Percentiles rank a stretch among this genome's conserved stretches.
phyloP scores from a whole-genome alignment of 306 rosid species.

The Delonix regia region DNA sequence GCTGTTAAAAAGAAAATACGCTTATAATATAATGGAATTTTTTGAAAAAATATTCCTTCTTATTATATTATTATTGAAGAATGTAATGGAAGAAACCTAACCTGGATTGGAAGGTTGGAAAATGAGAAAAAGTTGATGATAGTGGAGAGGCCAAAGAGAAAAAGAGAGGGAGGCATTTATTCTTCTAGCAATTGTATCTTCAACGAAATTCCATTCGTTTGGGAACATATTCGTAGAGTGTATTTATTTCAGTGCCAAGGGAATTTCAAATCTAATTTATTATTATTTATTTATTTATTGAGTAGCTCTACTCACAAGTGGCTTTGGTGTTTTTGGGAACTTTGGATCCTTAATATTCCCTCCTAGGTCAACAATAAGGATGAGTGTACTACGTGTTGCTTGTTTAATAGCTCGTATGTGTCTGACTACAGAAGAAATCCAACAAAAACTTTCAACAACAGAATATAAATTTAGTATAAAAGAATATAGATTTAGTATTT shows the following conservation, averaged over 20 bases:
- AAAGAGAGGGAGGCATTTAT: background rate
- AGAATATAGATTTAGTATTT: too few relatives aligned
- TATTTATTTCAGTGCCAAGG: background rate
- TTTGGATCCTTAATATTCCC: background rate
- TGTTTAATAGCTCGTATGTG: too few relatives aligned
- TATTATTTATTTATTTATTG: background rate
- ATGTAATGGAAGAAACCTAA: background rate
- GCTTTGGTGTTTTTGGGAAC: background rate
- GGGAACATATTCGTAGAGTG: background rate
- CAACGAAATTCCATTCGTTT: background rate
- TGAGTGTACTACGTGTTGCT: background rate
- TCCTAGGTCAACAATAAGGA: background rate
- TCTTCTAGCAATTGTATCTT: background rate
- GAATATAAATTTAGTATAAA: too few relatives aligned
- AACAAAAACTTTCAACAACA: too few relatives aligned
- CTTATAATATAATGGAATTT: too few relatives aligned
- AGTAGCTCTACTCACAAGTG: background rate
- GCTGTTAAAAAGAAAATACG: too few relatives aligned
- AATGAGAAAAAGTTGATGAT: background rate
- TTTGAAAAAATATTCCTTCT: too few relatives aligned
- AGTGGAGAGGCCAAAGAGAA: background rate
- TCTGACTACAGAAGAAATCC: too few relatives aligned
- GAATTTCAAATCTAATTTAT: background rate
- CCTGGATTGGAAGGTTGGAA: too few relatives aligned
- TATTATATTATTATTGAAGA: too few relatives aligned